Percentiles rank a stretch among this genome's conserved stretches.
phyloP scores from a whole-genome alignment of 2,329 filamentous ascomycete genomes.

The Hymenoscyphus linearis region DNA sequence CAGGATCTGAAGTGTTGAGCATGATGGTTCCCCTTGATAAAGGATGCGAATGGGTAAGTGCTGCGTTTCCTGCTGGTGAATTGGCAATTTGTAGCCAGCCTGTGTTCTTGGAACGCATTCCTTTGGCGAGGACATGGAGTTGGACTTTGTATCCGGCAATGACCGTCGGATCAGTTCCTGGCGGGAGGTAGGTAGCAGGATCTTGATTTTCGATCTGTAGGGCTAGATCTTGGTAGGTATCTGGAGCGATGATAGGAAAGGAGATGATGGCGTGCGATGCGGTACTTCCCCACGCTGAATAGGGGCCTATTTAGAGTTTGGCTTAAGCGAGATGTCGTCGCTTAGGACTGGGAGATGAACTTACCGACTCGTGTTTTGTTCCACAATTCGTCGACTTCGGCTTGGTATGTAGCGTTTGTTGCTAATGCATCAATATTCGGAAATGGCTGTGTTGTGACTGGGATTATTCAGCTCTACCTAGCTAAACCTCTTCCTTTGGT shows the following conservation, averaged over 20 bases:
- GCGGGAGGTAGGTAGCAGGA: neutral
- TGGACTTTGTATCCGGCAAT: neutral
- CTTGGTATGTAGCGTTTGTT: neutral
- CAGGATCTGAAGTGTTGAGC: conserved; percentile 25
- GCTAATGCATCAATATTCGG: neutral
- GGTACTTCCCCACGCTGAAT: neutral
- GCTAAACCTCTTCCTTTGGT: neutral
- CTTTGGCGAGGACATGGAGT: neutral
- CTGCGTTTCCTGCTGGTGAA: neutral
- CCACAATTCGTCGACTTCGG: neutral
- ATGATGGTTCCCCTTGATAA: conserved; percentile 34
- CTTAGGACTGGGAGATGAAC: neutral
- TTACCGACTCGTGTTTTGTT: neutral
- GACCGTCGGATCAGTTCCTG: neutral
- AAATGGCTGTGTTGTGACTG: neutral
- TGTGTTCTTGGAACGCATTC: conserved; percentile 3
- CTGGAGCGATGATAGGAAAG: conserved; percentile 6
- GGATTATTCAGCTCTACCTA: neutral
- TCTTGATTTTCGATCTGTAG: neutral
- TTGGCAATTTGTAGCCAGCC: conserved; percentile 7
- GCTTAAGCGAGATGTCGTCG: neutral
- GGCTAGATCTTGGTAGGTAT: conserved; percentile 3
- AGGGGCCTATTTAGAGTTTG: neutral
- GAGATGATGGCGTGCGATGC: neutral
- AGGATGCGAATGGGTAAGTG: conserved; percentile 14